Conservation (phyloP, 495 filamentous ascomycete species). For the Amphirosellinia nigrospora region DNA sequence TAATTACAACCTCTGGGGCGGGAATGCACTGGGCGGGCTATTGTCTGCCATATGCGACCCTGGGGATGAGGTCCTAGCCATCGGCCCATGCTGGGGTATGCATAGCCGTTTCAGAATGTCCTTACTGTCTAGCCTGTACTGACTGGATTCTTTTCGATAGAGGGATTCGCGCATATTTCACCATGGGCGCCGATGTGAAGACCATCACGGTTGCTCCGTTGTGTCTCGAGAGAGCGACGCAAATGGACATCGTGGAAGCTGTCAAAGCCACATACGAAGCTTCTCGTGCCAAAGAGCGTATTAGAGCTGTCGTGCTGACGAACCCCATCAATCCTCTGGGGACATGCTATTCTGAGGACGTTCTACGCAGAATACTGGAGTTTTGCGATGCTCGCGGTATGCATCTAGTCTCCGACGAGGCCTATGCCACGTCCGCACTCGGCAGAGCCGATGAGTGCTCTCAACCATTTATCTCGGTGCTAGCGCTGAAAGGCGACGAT, state of each 20-base stretch:
- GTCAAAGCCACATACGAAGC: not conserved
- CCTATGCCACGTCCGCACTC: not conserved
- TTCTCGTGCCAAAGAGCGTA: not conserved
- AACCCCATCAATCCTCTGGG: constrained; percentile 6
- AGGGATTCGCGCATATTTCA: not conserved
- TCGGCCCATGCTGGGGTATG: not conserved
- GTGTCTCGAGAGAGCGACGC: not conserved
- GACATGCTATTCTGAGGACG: not conserved
- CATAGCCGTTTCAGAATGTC: not conserved
- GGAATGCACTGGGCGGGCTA: not conserved
- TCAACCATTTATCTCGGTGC: not conserved
- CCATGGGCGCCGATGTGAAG: not conserved
- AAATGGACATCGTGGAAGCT: not conserved
- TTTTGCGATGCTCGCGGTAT: not conserved
- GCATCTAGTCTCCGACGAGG: not conserved
- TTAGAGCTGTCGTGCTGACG: not conserved
- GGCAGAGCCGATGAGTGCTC: not conserved
- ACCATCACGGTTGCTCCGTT: not conserved
- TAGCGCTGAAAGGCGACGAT: not conserved
- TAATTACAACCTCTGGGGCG: not conserved
- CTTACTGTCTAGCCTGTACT: not conserved
- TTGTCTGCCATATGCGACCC: not conserved
- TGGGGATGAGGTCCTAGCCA: not conserved
- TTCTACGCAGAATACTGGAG: not conserved
- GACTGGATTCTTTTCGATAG: not conserved